Evolutionary conservation across 176 grass and related monocot species (phyloP), one percentile per base, ranked within the genome.

Genomic region (Saccharum officinarum): DNA sequence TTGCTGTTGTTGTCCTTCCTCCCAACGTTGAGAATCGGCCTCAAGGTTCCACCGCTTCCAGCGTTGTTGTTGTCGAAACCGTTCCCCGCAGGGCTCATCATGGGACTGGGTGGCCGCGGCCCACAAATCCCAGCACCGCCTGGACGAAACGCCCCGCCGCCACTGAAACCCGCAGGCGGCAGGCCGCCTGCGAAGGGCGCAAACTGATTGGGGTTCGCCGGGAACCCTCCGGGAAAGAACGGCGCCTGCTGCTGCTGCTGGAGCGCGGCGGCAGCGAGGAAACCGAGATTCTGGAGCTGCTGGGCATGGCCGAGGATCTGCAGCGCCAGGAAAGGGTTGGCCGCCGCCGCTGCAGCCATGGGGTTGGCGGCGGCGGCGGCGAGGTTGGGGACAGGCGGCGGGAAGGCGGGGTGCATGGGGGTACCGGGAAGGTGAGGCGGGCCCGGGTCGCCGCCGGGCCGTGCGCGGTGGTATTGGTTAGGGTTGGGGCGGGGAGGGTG

Each of bases 221-320:
- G 38, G 80, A 90, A 83, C n/a, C 80, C 89, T 4, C 80, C 80
- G 0, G 80, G 84, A 20, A 90, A 87, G 61, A 87, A 90, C 15
- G 65, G 83, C 26, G 11, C 41, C 31, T 63, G 40, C 13, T 39
- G 87, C 0, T 82, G 88, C 57, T 86, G 84, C 12, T 87, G 89
- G 47, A 79, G 69, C 66, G 71, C 22, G 31, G 80, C 84, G 47
- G 89, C 84, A 61, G 89, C 85, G 40, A 91, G 76, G 75, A 87
- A 87, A 4, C 89, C 75, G 61, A 87, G 76, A 41, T 80, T 91
- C 85, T 91, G 89, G 61, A 91, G 80, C 89, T 84, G 89, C 85
- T 91, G 89, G 49, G 89, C 89, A 69, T 91, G 89, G 39, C 80
- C 76, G 9, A 91, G 82, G 23, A 91, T 69, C 76, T 91, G 89